Percentiles rank a stretch among this genome's conserved stretches.
These are phyloP conservation scores for Angophora floribunda DNA, from an alignment of 345 rosid genomes.

Conservation along the genomic window DNA sequence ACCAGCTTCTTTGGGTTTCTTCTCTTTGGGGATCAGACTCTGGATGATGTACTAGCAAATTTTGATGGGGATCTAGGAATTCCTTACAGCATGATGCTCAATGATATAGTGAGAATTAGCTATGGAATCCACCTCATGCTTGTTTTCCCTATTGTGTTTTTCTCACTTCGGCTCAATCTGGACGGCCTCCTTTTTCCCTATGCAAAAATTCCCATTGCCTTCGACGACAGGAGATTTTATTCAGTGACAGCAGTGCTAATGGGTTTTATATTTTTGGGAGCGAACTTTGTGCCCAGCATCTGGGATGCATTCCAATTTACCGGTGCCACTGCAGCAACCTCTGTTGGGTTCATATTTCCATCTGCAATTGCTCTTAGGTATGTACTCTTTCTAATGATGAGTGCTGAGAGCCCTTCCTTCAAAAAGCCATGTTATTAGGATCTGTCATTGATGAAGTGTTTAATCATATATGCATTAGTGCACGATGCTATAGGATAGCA, in stretches of 20 bases:
- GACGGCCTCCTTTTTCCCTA: conserved; percentile 57
- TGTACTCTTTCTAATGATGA: not conserved
- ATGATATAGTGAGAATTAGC: conserved; percentile 53
- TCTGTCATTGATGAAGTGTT: not conserved
- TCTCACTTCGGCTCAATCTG: conserved; percentile 56
- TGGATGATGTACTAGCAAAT: conserved; percentile 64
- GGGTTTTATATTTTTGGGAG: conserved; percentile 44
- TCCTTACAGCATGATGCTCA: conserved; percentile 46
- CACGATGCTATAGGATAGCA: not conserved
- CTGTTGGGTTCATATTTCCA: conserved; percentile 59
- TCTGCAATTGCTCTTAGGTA: conserved; percentile 49
- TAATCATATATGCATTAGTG: not conserved
- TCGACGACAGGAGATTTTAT: conserved; percentile 44
- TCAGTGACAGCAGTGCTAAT: conserved; percentile 32
- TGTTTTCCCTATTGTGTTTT: conserved; percentile 60
- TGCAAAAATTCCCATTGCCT: conserved; percentile 32
- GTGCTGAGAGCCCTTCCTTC: not conserved
- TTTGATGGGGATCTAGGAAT: conserved; percentile 65
- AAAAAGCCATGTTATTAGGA: not conserved
- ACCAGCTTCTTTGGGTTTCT: conserved; percentile 64
- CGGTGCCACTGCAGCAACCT: conserved; percentile 50
- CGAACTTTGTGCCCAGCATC: conserved; percentile 54
- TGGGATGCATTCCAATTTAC: conserved; percentile 75
- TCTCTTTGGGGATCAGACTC: conserved; percentile 50
- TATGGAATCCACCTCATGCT: conserved; percentile 70